These are phyloP conservation scores for Aciculosporium take DNA, from an alignment of 2,329 filamentous ascomycete genomes.

Conservation along the genomic window DNA sequence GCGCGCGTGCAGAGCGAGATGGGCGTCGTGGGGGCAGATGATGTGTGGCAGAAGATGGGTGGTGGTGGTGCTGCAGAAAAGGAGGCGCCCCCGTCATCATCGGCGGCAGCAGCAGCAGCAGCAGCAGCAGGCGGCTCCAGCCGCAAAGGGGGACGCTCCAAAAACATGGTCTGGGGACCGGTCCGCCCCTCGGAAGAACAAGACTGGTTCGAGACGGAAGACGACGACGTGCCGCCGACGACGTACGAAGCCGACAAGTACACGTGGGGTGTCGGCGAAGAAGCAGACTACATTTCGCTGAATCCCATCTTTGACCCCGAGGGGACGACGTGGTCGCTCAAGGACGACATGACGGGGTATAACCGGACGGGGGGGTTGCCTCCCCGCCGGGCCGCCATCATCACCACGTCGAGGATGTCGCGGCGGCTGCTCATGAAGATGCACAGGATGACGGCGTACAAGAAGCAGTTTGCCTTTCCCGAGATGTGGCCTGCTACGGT, in stretches of 20 bases:
- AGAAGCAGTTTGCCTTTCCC: conserved; percentile 81
- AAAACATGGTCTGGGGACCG: conserved; percentile 69
- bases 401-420: conserved; percentile 75
- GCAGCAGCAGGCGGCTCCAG: conserved; percentile 13
- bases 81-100: conserved; percentile 20
- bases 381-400: conserved; percentile 72
- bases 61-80: no score
- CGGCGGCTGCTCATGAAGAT: conserved; percentile 67
- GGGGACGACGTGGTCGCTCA: conserved; percentile 70
- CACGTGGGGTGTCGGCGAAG: conserved; percentile 76
- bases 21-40: conserved; percentile 49
- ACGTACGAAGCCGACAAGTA: conserved; percentile 65
- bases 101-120: neutral
- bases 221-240: conserved; percentile 60
- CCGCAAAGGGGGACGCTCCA: no score
- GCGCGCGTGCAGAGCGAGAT: conserved; percentile 61
- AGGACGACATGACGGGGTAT: conserved; percentile 73
- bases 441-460: conserved; percentile 76
- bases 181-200: conserved; percentile 50
- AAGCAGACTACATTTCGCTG: conserved; percentile 82
- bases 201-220: conserved; percentile 58
- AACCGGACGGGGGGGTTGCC: conserved; percentile 47
- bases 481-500: conserved; percentile 93
- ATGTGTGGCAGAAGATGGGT: conserved; percentile 46
- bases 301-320: conserved; percentile 87